Evolutionary conservation across 176 grass and related monocot genomes (phyloP), one percentile per base, ranked within the genome.

Genomic region (Chrysopogon serrulatus): DNA sequence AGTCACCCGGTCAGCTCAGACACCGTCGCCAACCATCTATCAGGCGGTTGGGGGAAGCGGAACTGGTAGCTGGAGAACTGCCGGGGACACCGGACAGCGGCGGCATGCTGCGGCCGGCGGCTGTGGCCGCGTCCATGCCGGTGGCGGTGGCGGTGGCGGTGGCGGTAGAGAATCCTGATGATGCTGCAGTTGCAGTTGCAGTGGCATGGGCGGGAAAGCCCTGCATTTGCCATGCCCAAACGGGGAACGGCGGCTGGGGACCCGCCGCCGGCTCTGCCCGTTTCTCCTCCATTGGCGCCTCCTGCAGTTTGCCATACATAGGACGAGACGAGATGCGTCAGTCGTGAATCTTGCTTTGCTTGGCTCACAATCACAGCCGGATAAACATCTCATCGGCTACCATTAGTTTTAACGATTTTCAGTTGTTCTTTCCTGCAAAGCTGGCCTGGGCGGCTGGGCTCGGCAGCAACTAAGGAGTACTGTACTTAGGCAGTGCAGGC

Each of bases 81-180:
- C 36, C 79, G 49, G 48, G 48, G 71, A 16, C 24, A 60, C 56
- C 66, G 60, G 44, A 73, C 48, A 39, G 40, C 28, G 41, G 15
- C 48, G 27, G 30, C 61, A 27, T 32, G 36, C 56, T 24, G 26
- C 67, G 54, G 6, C 68, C 26, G 81, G 30, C 30, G 41, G 36
- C 10, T 13, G 41, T 0, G 51, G 47, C 47, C 17, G 8, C 54
- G 54, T 5, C 54, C 53, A 56, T 23, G 54, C 56, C 24, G 26
- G 77, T 60, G 4, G 79, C 26, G 73, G n/a, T n/a, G n/a, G n/a
- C n/a, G n/a, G n/a, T n/a, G n/a, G 21, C 33, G 45, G 68, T 57
- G 71, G 69, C 53, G 27, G 81, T 80, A 71, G 87, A 90, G 94
- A 97, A 97, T 97, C 94, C 94, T 97, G 94, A 97, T 97, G 94